Evolutionary conservation across 352 stramenopile species (phyloP).

Genomic region (Hyaloperonospora brassicae): DNA sequence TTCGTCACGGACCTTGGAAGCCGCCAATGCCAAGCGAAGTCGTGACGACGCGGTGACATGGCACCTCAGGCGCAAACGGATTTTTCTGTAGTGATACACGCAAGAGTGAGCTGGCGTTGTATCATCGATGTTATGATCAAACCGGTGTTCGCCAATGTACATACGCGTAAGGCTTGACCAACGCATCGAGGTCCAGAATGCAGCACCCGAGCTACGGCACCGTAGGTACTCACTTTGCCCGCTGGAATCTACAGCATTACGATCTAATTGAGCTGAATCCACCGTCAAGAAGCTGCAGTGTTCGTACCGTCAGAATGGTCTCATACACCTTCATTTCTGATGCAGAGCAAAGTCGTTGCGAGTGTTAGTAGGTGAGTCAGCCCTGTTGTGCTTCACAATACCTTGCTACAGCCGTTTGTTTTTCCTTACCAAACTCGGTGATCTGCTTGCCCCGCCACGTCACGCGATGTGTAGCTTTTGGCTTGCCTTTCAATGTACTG

Average conservation of each 20-base stretch:
- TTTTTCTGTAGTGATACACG: constrained; percentile 45
- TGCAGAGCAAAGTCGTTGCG: neutral
- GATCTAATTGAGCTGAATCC: no score
- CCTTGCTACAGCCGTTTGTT: neutral
- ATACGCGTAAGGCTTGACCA: constrained; percentile 70
- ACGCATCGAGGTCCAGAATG: constrained; percentile 59
- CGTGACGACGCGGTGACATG: constrained; percentile 74
- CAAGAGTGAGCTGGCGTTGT: neutral
- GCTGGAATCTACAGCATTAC: constrained; percentile 42
- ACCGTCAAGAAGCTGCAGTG: no score
- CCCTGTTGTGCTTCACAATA: no score
- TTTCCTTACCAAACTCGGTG: constrained; percentile 52
- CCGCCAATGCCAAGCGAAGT: constrained; percentile 56
- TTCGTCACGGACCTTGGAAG: constrained; percentile 46
- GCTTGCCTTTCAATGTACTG: constrained; percentile 12
- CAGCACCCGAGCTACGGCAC: constrained; percentile 49
- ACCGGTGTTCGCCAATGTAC: constrained; percentile 3
- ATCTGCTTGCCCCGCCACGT: constrained; percentile 65
- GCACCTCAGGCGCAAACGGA: constrained; percentile 68
- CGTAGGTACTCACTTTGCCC: constrained; percentile 79
- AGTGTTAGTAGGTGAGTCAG: neutral
- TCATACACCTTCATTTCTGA: constrained; percentile 72
- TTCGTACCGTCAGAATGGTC: constrained; percentile 59
- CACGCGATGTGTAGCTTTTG: constrained; percentile 43
- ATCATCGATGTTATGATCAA: neutral